These are phyloP conservation scores for Theobroma grandiflorum DNA, from an alignment of 441 rosid species.

Conservation along the genomic window DNA sequence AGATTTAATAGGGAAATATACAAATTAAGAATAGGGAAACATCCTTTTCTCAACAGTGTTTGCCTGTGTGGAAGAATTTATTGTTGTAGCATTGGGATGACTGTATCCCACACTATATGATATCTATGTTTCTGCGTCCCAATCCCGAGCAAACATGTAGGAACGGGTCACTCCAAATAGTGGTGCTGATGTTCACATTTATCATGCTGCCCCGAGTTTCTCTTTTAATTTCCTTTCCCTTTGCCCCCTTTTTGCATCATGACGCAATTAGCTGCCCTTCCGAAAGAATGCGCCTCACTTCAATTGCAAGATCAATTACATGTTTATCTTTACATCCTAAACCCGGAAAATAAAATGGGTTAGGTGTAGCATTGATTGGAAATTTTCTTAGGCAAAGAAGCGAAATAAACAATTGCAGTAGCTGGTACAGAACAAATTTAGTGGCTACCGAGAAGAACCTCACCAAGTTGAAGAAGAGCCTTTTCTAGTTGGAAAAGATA, in stretches of 20 bases:
- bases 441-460: neutral
- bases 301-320: conserved; percentile 73
- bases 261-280: conserved; percentile 23
- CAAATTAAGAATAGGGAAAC: neutral
- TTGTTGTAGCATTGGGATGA: conserved; percentile 22
- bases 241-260: neutral
- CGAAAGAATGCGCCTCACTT: conserved; percentile 65
- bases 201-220: conserved; percentile 1
- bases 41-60: neutral
- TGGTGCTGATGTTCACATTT: conserved; percentile 1
- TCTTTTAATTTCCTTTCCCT: neutral
- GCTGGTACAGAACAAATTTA: neutral
- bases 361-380: neutral
- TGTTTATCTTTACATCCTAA: conserved; percentile 79
- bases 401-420: neutral
- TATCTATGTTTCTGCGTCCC: neutral
- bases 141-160: neutral
- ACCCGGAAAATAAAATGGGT: neutral
- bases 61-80: neutral
- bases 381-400: neutral
- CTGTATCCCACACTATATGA: conserved; percentile 12
- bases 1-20: neutral
- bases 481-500: conserved; percentile 79
- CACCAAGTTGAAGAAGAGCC: conserved; percentile 72
- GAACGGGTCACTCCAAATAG: neutral